Conservation (phyloP, 2,329 filamentous ascomycete genomes). For the Paraconiothyrium brasiliense region DNA sequence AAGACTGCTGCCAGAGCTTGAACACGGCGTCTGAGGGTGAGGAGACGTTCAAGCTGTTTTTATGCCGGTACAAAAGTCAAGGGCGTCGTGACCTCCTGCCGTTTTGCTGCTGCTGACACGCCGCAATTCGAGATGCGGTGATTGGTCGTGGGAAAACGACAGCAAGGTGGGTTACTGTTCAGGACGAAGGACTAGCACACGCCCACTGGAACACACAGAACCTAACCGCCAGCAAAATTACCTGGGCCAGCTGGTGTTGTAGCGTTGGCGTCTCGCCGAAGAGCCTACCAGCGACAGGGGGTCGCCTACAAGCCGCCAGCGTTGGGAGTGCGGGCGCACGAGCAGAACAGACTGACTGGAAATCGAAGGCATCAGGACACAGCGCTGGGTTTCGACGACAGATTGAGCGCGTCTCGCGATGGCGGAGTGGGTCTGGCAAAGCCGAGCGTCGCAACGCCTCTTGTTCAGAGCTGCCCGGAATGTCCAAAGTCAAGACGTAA, state of each 20-base stretch:
- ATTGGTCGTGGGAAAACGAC: not conserved
- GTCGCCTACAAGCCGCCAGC: constrained; percentile 9
- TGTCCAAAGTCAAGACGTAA: constrained; percentile 12
- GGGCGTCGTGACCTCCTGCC: not conserved
- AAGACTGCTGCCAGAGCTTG: not conserved
- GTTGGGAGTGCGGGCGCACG: not conserved
- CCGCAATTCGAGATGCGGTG: not conserved
- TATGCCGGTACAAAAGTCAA: not conserved
- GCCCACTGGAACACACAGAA: not conserved
- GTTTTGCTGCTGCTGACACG: not conserved
- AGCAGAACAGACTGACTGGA: not conserved
- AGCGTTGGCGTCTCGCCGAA: not conserved
- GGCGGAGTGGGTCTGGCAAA: constrained; percentile 13
- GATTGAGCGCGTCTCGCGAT: constrained; percentile 3
- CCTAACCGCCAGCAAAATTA: not conserved
- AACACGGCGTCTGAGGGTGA: not conserved
- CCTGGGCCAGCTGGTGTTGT: not conserved
- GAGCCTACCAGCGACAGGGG: not conserved
- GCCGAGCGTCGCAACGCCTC: constrained; percentile 10
- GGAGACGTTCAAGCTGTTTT: not conserved
- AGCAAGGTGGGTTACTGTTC: not conserved
- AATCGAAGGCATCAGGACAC: constrained; percentile 11
- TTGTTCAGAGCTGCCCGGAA: constrained; percentile 6
- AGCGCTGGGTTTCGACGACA: not conserved
- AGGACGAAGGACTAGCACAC: not conserved